A percentile compares a stretch with the other conserved stretches of the same genome.
Evolutionary conservation across 306 rosid species (phyloP).

Genomic region (Hippophae tibetana): DNA sequence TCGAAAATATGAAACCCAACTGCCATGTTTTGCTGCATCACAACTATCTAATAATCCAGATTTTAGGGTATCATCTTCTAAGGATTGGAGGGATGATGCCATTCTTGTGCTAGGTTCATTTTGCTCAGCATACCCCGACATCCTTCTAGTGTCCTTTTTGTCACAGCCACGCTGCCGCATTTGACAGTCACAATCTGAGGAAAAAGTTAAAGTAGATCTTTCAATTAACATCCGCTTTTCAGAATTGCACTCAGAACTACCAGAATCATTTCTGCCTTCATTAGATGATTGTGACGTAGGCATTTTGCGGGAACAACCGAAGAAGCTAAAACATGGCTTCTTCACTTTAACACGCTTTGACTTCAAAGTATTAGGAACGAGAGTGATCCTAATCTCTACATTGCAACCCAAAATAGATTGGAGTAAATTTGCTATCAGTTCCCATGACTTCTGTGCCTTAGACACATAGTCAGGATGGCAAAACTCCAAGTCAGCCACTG

Average conservation of each 20-base stretch:
- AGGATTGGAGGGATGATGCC: slow-evolving; percentile 22
- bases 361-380: slow-evolving; percentile 29
- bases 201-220: slow-evolving; percentile 23
- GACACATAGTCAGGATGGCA: slow-evolving; percentile 37
- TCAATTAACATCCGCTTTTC: slow-evolving; percentile 35
- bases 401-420: slow-evolving; percentile 55
- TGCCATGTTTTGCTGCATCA: slow-evolving; percentile 18
- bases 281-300: slow-evolving; percentile 30
- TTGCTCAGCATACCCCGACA: slow-evolving; percentile 51
- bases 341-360: slow-evolving; percentile 34
- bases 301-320: slow-evolving; percentile 49
- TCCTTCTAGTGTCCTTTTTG: slow-evolving; percentile 29
- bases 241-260: slow-evolving; percentile 27
- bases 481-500: slow-evolving; percentile 67
- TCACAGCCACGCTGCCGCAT: slow-evolving; percentile 14
- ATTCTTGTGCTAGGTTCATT: slow-evolving; percentile 44
- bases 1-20: slow-evolving; percentile 24
- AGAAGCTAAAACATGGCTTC: slow-evolving; percentile 46
- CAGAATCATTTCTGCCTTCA: slow-evolving; percentile 44
- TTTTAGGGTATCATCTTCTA: slow-evolving; percentile 21
- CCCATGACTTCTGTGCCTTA: slow-evolving; percentile 79
- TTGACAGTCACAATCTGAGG: slow-evolving; percentile 32
- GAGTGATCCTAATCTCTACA: slow-evolving; percentile 65
- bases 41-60: slow-evolving; percentile 26
- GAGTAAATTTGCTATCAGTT: slow-evolving; percentile 55